Conservation (phyloP, 805 yeast genomes). For the Starmerella apis region DNA sequence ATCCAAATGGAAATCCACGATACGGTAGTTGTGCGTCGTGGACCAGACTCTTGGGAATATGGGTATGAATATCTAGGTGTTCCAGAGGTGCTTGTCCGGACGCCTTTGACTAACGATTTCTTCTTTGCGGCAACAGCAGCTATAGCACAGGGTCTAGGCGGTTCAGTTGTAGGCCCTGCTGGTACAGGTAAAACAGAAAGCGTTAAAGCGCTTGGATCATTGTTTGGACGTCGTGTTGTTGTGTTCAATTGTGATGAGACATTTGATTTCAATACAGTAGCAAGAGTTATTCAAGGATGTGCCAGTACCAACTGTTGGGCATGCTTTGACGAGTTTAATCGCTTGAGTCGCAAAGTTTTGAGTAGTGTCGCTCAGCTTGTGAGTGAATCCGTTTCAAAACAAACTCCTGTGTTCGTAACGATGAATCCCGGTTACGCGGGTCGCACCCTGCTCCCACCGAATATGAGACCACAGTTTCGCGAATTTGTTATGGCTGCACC, state of each 20-base stretch:
- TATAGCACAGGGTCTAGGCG: constrained; percentile 63
- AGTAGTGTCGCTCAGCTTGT: constrained; percentile 80
- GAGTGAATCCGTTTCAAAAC: constrained; percentile 41
- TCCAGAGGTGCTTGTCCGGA: constrained; percentile 61
- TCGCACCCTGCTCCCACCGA: constrained; percentile 72
- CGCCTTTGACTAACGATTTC: constrained; percentile 58
- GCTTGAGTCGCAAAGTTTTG: constrained; percentile 57
- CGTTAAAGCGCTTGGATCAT: constrained; percentile 69
- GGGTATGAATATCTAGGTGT: constrained; percentile 79
- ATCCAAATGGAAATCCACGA: neutral
- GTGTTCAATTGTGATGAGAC: constrained; percentile 89
- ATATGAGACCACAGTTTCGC: constrained; percentile 66
- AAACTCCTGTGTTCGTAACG: constrained; percentile 66
- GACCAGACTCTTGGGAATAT: constrained; percentile 37
- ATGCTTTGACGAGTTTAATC: constrained; percentile 89
- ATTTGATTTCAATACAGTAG: constrained; percentile 70
- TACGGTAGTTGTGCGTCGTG: neutral
- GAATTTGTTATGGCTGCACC: constrained; percentile 65
- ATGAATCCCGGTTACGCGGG: constrained; percentile 88
- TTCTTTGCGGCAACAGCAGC: constrained; percentile 67
- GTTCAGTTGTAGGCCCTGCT: constrained; percentile 90
- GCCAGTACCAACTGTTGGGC: constrained; percentile 87
- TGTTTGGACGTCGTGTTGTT: constrained; percentile 66
- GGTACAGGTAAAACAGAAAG: constrained; percentile 96
- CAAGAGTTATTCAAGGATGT: constrained; percentile 66